Evolutionary conservation across 1,139 yeast species (phyloP), one percentile per base, ranked within the genome.

Genomic region (Yamadazyma triangularis): DNA sequence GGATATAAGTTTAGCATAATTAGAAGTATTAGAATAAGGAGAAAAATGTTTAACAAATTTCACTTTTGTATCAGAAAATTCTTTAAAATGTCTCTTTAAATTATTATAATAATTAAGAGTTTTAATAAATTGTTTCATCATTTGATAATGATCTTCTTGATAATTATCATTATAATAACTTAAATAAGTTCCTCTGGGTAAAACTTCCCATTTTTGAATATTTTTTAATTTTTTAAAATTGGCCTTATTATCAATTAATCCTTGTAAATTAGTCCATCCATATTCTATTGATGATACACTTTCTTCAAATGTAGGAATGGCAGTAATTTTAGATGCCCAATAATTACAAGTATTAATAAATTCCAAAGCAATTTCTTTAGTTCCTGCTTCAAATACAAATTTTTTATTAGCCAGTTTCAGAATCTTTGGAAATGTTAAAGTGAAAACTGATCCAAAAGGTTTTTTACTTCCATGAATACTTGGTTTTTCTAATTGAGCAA

Each of bases 261-360:
- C 57, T 44, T 76, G 78, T 55, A 52, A 58, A 45, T 56, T 57
- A 37, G 62, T 73, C 96, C 95, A 88, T 4, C 96, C 96, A 50
- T 79, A 86, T 47, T 87, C 95, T 27, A 78, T 72, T 27, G 84
- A 82, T 2, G 88, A 73, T 9, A 85, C 75, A 36, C 85, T 61
- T 44, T 68, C 73, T 44, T 69, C 75, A 41, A 60, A 54, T 1
- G 74, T 56, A n/a, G 95, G 95, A 19, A 84, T 79, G 11, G 88
- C 82, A 10, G 94, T 81, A 23, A 82, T 75, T 42, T 91, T 71
- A 3, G 93, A 83, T 2, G 95, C 87, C 96, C 96, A 87, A 53
- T 85, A 87, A 56, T 87, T 87, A 57, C 94, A 80, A 2, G 91
- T 73, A 44, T 81, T 75, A 21, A 84, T 76, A 51, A 77, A 86